Evolutionary conservation across 2,329 filamentous ascomycete species (phyloP).

Genomic region (Macroventuria anomochaeta): DNA sequence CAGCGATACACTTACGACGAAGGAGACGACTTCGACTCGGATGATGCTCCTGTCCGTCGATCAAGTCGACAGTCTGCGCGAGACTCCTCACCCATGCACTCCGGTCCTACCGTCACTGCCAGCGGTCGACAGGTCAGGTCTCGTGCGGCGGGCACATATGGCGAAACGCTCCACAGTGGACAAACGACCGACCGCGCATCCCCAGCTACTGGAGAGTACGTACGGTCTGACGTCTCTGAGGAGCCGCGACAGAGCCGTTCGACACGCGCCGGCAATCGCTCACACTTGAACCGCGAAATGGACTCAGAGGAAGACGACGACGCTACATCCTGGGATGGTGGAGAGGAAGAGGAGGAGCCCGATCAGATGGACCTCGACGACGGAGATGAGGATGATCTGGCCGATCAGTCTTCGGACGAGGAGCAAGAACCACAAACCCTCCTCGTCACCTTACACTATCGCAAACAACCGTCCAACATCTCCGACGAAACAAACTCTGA

Average conservation of each 20-base stretch:
- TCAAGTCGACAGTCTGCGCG: constrained; percentile 73
- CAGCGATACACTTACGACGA: constrained; percentile 97
- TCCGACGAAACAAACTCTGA: background rate
- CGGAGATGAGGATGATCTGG: constrained; percentile 58
- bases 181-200: constrained; percentile 53
- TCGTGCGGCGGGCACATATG: constrained; percentile 66
- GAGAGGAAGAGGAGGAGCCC: constrained; percentile 64
- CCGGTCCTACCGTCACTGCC: constrained; percentile 73
- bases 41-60: constrained; percentile 67
- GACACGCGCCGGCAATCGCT: constrained; percentile 43
- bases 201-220: constrained; percentile 52
- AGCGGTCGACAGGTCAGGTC: constrained; percentile 86
- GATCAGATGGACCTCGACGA: constrained; percentile 68
- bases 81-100: constrained; percentile 73
- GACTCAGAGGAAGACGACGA: constrained; percentile 73
- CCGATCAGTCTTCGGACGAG: constrained; percentile 48
- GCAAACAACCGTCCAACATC: constrained; percentile 21
- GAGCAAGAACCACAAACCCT: constrained; percentile 59
- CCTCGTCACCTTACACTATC: constrained; percentile 71
- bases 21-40: constrained; percentile 80
- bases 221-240: constrained; percentile 54
- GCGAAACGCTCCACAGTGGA: constrained; percentile 65
- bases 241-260: constrained; percentile 56
- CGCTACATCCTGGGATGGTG: constrained; percentile 69
- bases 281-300: constrained; percentile 46